Conservation (phyloP, 768 basidiomycete species). For the Strobilomyces dryophilus region DNA sequence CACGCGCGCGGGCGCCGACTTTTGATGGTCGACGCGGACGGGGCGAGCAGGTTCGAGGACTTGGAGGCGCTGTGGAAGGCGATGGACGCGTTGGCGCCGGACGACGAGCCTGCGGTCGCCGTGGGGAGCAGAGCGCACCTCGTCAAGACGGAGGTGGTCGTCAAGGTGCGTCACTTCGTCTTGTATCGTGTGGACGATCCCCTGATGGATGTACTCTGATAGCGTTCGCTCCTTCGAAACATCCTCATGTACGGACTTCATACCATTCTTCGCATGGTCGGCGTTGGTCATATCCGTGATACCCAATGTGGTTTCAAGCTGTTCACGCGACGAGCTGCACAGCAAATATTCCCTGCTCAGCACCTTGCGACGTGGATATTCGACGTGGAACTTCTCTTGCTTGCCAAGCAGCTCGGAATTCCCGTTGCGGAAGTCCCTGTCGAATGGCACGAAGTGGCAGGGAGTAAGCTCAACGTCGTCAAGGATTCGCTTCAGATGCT, state of each 20-base stretch:
- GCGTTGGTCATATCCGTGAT: constrained; percentile 87
- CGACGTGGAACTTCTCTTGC: constrained; percentile 87
- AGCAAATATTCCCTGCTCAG: constrained; percentile 78
- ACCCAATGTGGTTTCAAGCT: constrained; percentile 99
- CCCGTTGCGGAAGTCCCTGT: constrained; percentile 85
- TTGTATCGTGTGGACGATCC: background rate
- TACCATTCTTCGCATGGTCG: constrained; percentile 81
- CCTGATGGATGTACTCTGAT: background rate
- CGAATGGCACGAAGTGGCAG: constrained; percentile 90
- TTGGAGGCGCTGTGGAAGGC: constrained; percentile 72
- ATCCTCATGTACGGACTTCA: constrained; percentile 94
- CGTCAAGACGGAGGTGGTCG: constrained; percentile 88
- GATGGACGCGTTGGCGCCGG: constrained; percentile 59
- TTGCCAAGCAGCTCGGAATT: constrained; percentile 74
- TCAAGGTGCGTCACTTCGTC: constrained; percentile 55
- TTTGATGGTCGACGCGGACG: constrained; percentile 94
- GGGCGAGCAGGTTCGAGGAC: constrained; percentile 85
- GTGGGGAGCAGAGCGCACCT: constrained; percentile 93
- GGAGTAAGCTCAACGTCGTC: constrained; percentile 87
- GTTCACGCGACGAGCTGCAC: constrained; percentile 79
- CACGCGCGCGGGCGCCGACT: constrained; percentile 72
- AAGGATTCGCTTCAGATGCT: constrained; percentile 88
- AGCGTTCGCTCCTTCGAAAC: constrained; percentile 89
- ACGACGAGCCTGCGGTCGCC: constrained; percentile 55
- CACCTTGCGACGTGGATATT: constrained; percentile 95